These are phyloP conservation scores for Beta corolliflora DNA, from an alignment of 179 eudicot genomes.

Conservation along the genomic window DNA sequence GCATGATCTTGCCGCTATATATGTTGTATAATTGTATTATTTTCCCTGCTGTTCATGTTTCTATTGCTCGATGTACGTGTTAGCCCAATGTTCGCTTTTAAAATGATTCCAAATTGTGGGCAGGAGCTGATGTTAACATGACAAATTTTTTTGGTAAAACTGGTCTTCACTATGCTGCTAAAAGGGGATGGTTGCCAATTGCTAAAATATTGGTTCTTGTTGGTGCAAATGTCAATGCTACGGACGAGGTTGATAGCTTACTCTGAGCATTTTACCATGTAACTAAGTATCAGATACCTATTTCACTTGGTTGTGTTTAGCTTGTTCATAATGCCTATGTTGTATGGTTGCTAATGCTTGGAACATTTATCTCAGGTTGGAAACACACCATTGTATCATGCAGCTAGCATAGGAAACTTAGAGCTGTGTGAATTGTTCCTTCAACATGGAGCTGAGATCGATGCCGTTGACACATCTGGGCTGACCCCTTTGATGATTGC, in stretches of 20 bases:
- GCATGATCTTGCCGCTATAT: no score
- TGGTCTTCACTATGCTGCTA: conserved; percentile 95
- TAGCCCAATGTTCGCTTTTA: no score
- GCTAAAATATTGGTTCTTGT: conserved; percentile 69
- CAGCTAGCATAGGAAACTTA: conserved; percentile 79
- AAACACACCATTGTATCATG: conserved; percentile 92
- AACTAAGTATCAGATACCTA: not conserved
- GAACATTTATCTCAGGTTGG: conserved; percentile 58
- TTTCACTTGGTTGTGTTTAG: not conserved
- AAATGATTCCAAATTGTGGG: conserved; percentile 7
- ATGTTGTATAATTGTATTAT: no score
- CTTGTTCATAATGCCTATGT: not conserved
- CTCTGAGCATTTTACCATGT: not conserved
- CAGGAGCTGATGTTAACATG: conserved; percentile 88
- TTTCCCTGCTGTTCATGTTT: no score
- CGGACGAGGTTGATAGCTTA: conserved; percentile 66
- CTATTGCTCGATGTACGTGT: no score
- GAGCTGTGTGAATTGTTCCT: conserved; percentile 75
- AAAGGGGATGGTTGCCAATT: conserved; percentile 80
- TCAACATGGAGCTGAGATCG: conserved; percentile 90
- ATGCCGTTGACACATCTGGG: conserved; percentile 73
- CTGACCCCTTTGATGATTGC: conserved; percentile 90
- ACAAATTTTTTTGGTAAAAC: conserved; percentile 82
- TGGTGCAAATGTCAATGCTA: conserved; percentile 69
- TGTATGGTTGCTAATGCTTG: not conserved